Base-by-base conservation (phyloP, 1,284 basidiomycete genomes). In the Pulveroboletus sp. region DNA sequence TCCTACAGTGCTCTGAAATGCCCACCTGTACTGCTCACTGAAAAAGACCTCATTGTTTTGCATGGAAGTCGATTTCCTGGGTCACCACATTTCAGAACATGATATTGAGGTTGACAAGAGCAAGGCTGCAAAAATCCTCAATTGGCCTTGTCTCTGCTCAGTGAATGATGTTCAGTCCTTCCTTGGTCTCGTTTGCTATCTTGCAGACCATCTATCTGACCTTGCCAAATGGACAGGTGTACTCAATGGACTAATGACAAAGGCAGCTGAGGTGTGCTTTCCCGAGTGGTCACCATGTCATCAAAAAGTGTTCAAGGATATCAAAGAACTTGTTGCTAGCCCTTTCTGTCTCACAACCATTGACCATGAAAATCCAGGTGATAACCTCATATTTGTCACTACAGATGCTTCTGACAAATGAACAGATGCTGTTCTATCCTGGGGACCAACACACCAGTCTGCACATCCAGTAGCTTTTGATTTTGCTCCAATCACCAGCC, bases 131-230 rank as follows among this genome's bases (percentile, higher is more conserved):
- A 2, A 12, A 1, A 57, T 57, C 4, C 36, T 45, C 0, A 31
- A 72, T 8, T 82, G 76, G 79, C 72, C 71, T 0, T 26, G 14
- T 0, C 75, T 75, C 0, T 52, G 36, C 0, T 64, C 59, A 0
- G 59, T 72, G 0, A 65, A 58, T 0, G 68, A 77, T 15, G 70
- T 77, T 0, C 56, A 63, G 0, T 50, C 66, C 0, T 81, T 79
- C 57, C 56, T 81, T 0, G 77, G 78, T 0, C 59, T 79, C 0
- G 70, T 75, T 0, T 54, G 71, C 0, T 81, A 76, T 49, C 55
- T 79, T 7, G 60, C 65, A 0, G 45, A 61, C 2, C 78, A 76
- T 7, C 11, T 55, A 0, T 36, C 43, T 0, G 9, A 55, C 4
- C 6, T 45, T 3, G 29, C 36, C 0, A 11, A 33, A 1, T 28